Conservation (phyloP, 2,329 filamentous ascomycete genomes). For the Penicillium palitans region DNA sequence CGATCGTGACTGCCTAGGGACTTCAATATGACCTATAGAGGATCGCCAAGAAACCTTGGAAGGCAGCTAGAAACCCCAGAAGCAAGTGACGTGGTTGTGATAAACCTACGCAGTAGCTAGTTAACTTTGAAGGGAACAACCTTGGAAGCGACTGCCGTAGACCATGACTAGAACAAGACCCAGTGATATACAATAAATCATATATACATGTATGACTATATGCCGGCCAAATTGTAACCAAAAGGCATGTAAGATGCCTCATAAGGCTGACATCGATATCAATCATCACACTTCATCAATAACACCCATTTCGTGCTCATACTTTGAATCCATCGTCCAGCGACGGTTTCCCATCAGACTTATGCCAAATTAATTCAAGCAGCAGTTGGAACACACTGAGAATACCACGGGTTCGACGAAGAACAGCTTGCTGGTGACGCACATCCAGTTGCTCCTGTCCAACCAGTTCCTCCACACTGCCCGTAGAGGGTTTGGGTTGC, state of each 20-base stretch:
- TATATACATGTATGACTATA: background rate
- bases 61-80: too few species aligned
- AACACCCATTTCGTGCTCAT: background rate
- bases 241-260: background rate
- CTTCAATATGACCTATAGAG: background rate
- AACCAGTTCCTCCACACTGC: conserved; percentile 20
- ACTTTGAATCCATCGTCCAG: background rate
- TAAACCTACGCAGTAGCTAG: background rate
- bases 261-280: background rate
- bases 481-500: conserved; percentile 21
- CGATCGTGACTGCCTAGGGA: background rate
- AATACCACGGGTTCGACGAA: conserved; percentile 20
- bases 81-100: too few species aligned
- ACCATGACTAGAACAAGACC: too few species aligned
- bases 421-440: conserved; percentile 15
- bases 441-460: conserved; percentile 21
- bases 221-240: background rate
- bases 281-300: background rate
- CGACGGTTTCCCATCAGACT: background rate
- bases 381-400: conserved; percentile 20
- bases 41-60: background rate
- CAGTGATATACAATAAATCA: background rate
- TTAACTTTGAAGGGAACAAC: background rate
- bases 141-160: too few species aligned
- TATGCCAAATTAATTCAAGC: background rate